A percentile compares a stretch with the other conserved stretches of the same genome.
Evolutionary conservation across 441 rosid genomes (phyloP).

Genomic region (Brassica hybrid): DNA sequence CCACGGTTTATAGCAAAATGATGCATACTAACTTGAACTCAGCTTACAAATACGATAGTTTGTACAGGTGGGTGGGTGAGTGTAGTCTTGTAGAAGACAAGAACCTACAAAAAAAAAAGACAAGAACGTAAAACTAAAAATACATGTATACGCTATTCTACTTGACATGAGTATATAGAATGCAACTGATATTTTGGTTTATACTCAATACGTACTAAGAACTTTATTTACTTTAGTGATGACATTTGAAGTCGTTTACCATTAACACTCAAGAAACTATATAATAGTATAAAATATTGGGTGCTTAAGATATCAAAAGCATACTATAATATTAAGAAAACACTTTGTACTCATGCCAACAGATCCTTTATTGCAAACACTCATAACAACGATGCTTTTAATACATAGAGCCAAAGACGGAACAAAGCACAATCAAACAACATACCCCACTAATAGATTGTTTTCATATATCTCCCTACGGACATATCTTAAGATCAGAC

Average conservation of each 20-base stretch:
- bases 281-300: not conserved
- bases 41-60: not conserved
- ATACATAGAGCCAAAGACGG: conserved; percentile 30
- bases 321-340: not conserved
- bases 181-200: not conserved
- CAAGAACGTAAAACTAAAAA: too few relatives aligned
- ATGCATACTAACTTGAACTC: too few relatives aligned
- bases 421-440: conserved; percentile 33
- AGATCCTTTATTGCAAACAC: conserved; percentile 36
- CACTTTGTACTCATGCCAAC: conserved; percentile 3
- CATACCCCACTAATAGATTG: conserved; percentile 11
- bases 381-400: conserved; percentile 34
- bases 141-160: not conserved
- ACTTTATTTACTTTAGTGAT: not conserved
- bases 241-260: conserved; percentile 4
- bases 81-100: not conserved
- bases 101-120: not conserved
- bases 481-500: conserved; percentile 26
- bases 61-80: not conserved
- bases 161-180: not conserved
- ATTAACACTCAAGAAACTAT: not conserved
- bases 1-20: too few relatives aligned
- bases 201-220: not conserved
- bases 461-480: conserved; percentile 1
- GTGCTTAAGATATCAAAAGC: not conserved